Evolutionary conservation across 371 early-diverging fungal genomes (phyloP).

Genomic region (Gilbertella persicaria): DNA sequence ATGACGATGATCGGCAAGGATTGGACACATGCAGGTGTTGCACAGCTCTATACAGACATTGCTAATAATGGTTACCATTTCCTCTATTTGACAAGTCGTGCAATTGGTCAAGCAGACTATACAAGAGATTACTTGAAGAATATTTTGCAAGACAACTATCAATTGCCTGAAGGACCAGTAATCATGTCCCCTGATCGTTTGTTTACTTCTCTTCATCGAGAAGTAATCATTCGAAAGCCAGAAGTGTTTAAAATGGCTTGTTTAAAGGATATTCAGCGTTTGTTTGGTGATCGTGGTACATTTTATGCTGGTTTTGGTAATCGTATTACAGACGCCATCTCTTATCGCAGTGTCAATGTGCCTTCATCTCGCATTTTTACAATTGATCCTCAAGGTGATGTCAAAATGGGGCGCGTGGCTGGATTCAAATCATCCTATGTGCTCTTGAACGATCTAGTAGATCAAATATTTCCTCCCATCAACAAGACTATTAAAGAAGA

Average conservation of each 20-base stretch:
- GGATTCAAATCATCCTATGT: conserved; percentile 86
- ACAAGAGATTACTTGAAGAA: conserved; percentile 92
- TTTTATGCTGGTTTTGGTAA: conserved; percentile 99
- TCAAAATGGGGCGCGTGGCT: conserved; percentile 85
- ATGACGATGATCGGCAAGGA: conserved; percentile 98
- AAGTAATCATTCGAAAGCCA: conserved; percentile 94
- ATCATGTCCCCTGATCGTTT: conserved; percentile 98
- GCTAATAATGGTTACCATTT: conserved; percentile 95
- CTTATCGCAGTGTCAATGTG: conserved; percentile 94
- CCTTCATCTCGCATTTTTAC: conserved; percentile 96
- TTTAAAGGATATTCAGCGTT: conserved; percentile 84
- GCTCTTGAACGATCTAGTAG: conserved; percentile 90
- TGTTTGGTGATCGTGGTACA: conserved; percentile 82
- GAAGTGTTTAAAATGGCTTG: conserved; percentile 98
- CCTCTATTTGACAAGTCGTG: conserved; percentile 94
- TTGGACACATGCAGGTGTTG: conserved; percentile 98
- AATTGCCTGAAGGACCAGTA: conserved; percentile 96
- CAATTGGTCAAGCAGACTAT: conserved; percentile 94
- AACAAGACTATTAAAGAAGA: conserved; percentile 55
- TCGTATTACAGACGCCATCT: conserved; percentile 88
- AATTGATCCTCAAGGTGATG: conserved; percentile 91
- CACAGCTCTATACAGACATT: conserved; percentile 94
- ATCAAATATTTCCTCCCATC: conserved; percentile 92
- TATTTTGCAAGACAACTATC: conserved; percentile 86
- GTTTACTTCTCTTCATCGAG: conserved; percentile 91